A percentile compares a stretch with the other conserved stretches of the same genome.
phyloP scores from a whole-genome alignment of 2,329 filamentous ascomycete genomes.

The Colletotrichum incanum region DNA sequence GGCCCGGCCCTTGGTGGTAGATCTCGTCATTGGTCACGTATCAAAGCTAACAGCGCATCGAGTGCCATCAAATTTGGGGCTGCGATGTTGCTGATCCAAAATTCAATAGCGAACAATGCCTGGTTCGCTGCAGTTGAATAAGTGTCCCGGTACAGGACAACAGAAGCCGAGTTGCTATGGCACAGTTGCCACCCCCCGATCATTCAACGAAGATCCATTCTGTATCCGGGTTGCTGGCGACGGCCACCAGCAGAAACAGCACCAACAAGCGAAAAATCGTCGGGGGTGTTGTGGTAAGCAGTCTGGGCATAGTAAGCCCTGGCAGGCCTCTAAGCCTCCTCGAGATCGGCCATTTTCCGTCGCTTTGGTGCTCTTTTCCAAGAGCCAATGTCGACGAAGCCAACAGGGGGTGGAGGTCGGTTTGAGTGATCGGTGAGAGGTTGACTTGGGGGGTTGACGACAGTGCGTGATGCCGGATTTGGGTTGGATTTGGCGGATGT shows the following conservation, averaged over 20 bases:
- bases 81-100: slow-evolving; percentile 7
- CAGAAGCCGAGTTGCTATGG: slow-evolving; percentile 1
- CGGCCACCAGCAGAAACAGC: slow-evolving; percentile 6
- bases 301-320: neutral
- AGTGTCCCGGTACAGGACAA: slow-evolving; percentile 1
- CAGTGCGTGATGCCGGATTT: neutral
- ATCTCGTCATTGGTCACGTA: neutral
- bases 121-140: neutral
- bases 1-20: neutral
- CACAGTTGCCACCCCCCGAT: neutral
- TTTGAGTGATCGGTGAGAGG: neutral
- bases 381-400: slow-evolving; percentile 34
- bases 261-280: neutral
- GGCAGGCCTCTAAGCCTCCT: slow-evolving; percentile 18
- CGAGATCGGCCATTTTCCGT: slow-evolving; percentile 39
- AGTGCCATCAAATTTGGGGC: neutral
- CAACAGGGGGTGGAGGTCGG: slow-evolving; percentile 14
- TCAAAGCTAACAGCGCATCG: neutral
- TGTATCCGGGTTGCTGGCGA: slow-evolving; percentile 23
- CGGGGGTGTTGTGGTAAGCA: slow-evolving; percentile 5
- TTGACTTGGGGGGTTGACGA: neutral
- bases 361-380: slow-evolving; percentile 41
- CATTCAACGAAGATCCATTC: neutral
- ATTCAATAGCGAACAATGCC: neutral
- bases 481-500: slow-evolving; percentile 38